Evolutionary conservation across 2,329 filamentous ascomycete species (phyloP).

Genomic region (Setomelanomma holmii): DNA sequence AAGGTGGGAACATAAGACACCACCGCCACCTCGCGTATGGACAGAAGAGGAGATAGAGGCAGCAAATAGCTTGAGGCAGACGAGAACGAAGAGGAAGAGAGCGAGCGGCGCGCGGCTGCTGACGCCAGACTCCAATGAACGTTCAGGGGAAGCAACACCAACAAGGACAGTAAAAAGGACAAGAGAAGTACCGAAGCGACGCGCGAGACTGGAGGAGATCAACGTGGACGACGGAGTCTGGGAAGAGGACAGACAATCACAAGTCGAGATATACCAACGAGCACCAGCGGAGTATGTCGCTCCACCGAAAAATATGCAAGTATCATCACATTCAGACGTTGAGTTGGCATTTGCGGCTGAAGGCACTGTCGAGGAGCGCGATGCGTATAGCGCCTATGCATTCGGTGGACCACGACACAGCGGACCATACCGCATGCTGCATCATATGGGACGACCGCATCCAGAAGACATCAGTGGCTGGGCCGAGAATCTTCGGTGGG

Average conservation of each 20-base stretch:
- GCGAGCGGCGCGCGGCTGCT: not conserved
- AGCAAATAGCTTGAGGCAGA: not conserved
- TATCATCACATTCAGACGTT: not conserved
- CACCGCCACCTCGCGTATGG: conserved; percentile 5
- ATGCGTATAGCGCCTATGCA: conserved; percentile 19
- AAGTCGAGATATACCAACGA: not conserved
- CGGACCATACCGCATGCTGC: conserved; percentile 26
- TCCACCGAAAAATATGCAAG: not conserved
- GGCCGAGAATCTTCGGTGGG: conserved; percentile 37
- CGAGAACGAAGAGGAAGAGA: not conserved
- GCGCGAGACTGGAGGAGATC: not conserved
- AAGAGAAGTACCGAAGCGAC: not conserved
- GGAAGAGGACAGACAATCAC: not conserved
- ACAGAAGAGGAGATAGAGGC: not conserved
- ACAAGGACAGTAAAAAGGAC: not conserved
- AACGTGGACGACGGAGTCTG: not conserved
- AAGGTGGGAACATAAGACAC: conserved; percentile 10
- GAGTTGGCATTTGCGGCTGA: conserved; percentile 5
- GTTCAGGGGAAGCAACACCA: not conserved
- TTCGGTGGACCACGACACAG: conserved; percentile 25
- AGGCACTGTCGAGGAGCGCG: conserved; percentile 7
- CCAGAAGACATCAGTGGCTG: conserved; percentile 25
- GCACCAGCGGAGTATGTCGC: conserved; percentile 11
- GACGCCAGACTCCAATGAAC: not conserved
- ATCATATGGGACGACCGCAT: conserved; percentile 16